Evolutionary conservation across 1,284 basidiomycete species (phyloP).

Genomic region (Ustilago curta): DNA sequence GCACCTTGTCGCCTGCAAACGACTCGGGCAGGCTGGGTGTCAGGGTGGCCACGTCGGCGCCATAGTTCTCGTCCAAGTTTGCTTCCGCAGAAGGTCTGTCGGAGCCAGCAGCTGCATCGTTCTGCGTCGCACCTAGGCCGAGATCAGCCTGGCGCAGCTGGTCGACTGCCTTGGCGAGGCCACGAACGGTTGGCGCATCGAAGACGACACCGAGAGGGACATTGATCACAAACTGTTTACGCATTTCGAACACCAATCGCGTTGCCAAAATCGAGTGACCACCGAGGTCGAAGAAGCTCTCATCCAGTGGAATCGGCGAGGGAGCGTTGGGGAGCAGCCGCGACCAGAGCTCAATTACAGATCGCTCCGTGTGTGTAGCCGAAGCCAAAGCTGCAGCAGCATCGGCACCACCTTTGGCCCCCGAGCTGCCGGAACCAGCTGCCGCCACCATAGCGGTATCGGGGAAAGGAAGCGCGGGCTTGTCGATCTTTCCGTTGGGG

Average conservation of each 20-base stretch:
- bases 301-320: constrained; percentile 83
- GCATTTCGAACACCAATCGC: constrained; percentile 94
- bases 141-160: constrained; percentile 82
- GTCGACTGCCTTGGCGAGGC: constrained; percentile 85
- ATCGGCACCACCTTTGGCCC: constrained; percentile 24
- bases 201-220: constrained; percentile 94
- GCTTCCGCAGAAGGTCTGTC: constrained; percentile 58
- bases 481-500: constrained; percentile 99
- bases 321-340: constrained; percentile 85
- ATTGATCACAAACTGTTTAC: constrained; percentile 90
- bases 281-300: constrained; percentile 98
- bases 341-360: constrained; percentile 82
- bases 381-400: constrained; percentile 53
- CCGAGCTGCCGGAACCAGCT: constrained; percentile 23
- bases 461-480: constrained; percentile 97
- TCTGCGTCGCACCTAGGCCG: constrained; percentile 74
- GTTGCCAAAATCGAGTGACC: constrained; percentile 99
- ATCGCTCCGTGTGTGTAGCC: constrained; percentile 79
- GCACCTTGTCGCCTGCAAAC: constrained; percentile 47
- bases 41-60: constrained; percentile 81
- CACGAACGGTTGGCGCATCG: constrained; percentile 86
- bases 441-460: constrained; percentile 82
- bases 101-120: constrained; percentile 10
- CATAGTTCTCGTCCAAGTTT: constrained; percentile 75
- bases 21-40: constrained; percentile 69